A percentile compares a stretch with the other conserved stretches of the same genome.
These are phyloP conservation scores for Pyricularia pennisetigena DNA, from an alignment of 2,329 filamentous ascomycete species.

Conservation along the genomic window DNA sequence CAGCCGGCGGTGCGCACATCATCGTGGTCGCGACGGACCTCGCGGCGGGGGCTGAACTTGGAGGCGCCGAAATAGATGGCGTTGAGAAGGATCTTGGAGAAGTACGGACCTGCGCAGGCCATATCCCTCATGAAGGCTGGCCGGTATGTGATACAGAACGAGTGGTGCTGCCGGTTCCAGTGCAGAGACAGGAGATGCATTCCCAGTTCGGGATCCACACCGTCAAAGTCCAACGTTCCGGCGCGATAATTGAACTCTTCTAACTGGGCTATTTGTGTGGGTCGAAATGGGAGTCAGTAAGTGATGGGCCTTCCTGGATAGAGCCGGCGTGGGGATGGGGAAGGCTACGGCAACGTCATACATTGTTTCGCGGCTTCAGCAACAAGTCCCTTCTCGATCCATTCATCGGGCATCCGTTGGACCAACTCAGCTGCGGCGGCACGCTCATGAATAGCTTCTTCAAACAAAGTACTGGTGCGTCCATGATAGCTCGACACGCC, in stretches of 20 bases:
- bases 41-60: slow-evolving; percentile 32
- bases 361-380: slow-evolving; percentile 36
- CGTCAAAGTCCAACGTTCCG: slow-evolving; percentile 43
- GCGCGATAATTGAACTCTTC: slow-evolving; percentile 35
- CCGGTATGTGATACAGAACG: slow-evolving; percentile 37
- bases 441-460: slow-evolving; percentile 21
- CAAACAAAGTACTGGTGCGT: slow-evolving; percentile 36
- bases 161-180: slow-evolving; percentile 43
- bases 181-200: slow-evolving; percentile 40
- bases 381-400: slow-evolving; percentile 33
- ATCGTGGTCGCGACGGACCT: slow-evolving; percentile 29
- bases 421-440: slow-evolving; percentile 8
- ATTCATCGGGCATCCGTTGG: slow-evolving; percentile 22
- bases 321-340: background rate
- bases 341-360: slow-evolving; percentile 7
- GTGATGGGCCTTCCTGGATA: too few species aligned
- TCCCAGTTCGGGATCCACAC: slow-evolving; percentile 38
- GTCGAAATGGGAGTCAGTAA: background rate
- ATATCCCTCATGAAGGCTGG: slow-evolving; percentile 43
- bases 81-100: slow-evolving; percentile 28
- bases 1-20: slow-evolving; percentile 38
- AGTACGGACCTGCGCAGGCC: slow-evolving; percentile 44
- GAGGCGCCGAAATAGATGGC: slow-evolving; percentile 10
- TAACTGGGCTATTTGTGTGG: slow-evolving; percentile 26
- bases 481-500: slow-evolving; percentile 36